These are phyloP conservation scores for Fusarium virguliforme DNA, from an alignment of 2,329 filamentous ascomycete species.

Conservation along the genomic window DNA sequence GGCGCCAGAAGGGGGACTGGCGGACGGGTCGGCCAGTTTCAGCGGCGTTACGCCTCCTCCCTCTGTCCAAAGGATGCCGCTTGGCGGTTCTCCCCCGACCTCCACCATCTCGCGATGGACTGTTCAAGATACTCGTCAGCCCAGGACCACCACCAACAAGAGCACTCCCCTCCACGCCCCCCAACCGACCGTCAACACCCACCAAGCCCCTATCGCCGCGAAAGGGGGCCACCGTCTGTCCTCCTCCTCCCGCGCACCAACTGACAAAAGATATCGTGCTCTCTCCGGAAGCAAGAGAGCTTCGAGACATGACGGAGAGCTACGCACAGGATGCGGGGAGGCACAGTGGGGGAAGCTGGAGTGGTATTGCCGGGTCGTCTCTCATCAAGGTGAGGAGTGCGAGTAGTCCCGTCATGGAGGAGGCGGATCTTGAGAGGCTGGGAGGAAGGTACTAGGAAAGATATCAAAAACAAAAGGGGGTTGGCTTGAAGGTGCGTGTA, in stretches of 20 bases:
- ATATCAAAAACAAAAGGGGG: background rate
- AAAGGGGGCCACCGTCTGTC: constrained; percentile 28
- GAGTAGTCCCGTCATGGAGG: constrained; percentile 39
- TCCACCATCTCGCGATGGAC: constrained; percentile 27
- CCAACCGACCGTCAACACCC: constrained; percentile 33
- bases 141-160: constrained; percentile 63
- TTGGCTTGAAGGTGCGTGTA: background rate
- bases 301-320: constrained; percentile 53
- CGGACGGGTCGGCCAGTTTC: constrained; percentile 14
- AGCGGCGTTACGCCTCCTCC: constrained; percentile 28
- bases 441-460: constrained; percentile 48
- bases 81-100: constrained; percentile 33
- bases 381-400: constrained; percentile 20
- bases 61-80: constrained; percentile 17
- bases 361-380: constrained; percentile 27
- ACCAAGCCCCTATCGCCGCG: constrained; percentile 25
- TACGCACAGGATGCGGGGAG: constrained; percentile 48
- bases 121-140: constrained; percentile 48
- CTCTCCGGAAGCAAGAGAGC: constrained; percentile 49
- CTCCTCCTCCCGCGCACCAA: constrained; percentile 27
- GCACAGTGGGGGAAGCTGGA: constrained; percentile 57
- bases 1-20: constrained; percentile 27
- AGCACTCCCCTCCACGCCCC: constrained; percentile 55
- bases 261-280: constrained; percentile 36
- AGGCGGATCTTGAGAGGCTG: constrained; percentile 50